These are phyloP conservation scores for Anthracocystis walkeri DNA, from an alignment of 1,284 basidiomycete genomes.

Conservation along the genomic window DNA sequence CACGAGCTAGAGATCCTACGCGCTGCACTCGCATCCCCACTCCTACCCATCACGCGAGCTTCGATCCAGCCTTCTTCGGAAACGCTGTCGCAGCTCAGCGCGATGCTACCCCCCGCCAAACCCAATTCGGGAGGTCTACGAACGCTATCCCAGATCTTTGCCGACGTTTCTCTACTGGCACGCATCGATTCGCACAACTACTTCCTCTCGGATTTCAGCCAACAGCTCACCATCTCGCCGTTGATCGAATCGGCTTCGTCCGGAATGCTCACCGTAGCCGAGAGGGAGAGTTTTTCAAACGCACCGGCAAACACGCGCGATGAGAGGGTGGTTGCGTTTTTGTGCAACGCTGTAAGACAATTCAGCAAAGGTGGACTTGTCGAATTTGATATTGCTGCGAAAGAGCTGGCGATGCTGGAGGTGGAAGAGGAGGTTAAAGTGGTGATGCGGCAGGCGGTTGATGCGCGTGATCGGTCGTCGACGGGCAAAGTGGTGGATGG, in stretches of 20 bases:
- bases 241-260: slow-evolving; percentile 70
- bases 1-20: slow-evolving; percentile 78
- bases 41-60: slow-evolving; percentile 72
- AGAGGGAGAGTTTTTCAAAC: slow-evolving; percentile 73
- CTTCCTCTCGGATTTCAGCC: slow-evolving; percentile 67
- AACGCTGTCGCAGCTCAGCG: slow-evolving; percentile 68
- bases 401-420: slow-evolving; percentile 71
- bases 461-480: slow-evolving; percentile 5
- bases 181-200: slow-evolving; percentile 73
- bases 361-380: slow-evolving; percentile 71
- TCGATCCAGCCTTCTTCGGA: slow-evolving; percentile 70
- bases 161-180: slow-evolving; percentile 73
- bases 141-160: slow-evolving; percentile 71
- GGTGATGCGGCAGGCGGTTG: slow-evolving; percentile 29
- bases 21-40: slow-evolving; percentile 71
- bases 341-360: slow-evolving; percentile 68
- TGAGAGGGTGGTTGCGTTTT: slow-evolving; percentile 69
- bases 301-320: slow-evolving; percentile 73
- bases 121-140: slow-evolving; percentile 24
- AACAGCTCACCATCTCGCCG: slow-evolving; percentile 70
- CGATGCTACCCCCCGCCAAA: slow-evolving; percentile 71
- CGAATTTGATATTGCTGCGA: slow-evolving; percentile 69
- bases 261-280: slow-evolving; percentile 72
- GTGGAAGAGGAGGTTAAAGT: slow-evolving; percentile 36
- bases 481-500: not conserved